These are phyloP conservation scores for Saccharomycopsis amapae DNA, from an alignment of 805 yeast species.

Conservation along the genomic window DNA sequence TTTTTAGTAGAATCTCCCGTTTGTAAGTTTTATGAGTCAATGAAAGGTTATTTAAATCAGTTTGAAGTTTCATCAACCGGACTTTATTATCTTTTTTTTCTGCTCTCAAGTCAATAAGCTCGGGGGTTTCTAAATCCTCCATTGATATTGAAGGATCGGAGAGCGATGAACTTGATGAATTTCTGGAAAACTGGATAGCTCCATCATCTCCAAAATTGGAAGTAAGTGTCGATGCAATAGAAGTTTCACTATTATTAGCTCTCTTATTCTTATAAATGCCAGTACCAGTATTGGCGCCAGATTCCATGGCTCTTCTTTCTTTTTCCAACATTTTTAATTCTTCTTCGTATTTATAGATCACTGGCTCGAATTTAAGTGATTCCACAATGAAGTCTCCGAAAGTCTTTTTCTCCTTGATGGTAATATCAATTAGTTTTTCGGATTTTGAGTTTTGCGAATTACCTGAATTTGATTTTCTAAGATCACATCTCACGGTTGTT, in stretches of 20 bases:
- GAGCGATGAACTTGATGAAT: slow-evolving; percentile 4
- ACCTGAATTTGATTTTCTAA: neutral
- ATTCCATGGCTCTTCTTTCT: slow-evolving; percentile 4
- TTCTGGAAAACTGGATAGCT: neutral
- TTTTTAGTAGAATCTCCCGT: slow-evolving; percentile 17
- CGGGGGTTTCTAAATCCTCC: slow-evolving; percentile 10
- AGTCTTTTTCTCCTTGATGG: slow-evolving; percentile 16
- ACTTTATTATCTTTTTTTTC: slow-evolving; percentile 15
- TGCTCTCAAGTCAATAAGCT: slow-evolving; percentile 4
- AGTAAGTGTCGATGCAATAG: slow-evolving; percentile 6
- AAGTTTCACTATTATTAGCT: slow-evolving; percentile 1
- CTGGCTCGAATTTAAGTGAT: slow-evolving; percentile 20
- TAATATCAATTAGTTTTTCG: slow-evolving; percentile 14
- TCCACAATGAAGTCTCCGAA: slow-evolving; percentile 18
- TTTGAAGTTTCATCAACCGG: slow-evolving; percentile 16
- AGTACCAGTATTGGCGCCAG: slow-evolving; percentile 1
- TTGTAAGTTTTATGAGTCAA: slow-evolving; percentile 18
- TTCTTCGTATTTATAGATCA: slow-evolving; percentile 17
- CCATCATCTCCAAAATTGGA: slow-evolving; percentile 7
- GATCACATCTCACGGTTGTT: slow-evolving; percentile 9
- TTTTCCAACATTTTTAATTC: slow-evolving; percentile 16
- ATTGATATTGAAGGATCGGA: neutral
- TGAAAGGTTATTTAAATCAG: slow-evolving; percentile 19
- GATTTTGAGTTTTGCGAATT: too few species aligned
- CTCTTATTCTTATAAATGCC: slow-evolving; percentile 2